A percentile compares a stretch with the other conserved stretches of the same genome.
Conservation (phyloP, 1,139 yeast genomes). For the Chernovozyma aurita region DNA sequence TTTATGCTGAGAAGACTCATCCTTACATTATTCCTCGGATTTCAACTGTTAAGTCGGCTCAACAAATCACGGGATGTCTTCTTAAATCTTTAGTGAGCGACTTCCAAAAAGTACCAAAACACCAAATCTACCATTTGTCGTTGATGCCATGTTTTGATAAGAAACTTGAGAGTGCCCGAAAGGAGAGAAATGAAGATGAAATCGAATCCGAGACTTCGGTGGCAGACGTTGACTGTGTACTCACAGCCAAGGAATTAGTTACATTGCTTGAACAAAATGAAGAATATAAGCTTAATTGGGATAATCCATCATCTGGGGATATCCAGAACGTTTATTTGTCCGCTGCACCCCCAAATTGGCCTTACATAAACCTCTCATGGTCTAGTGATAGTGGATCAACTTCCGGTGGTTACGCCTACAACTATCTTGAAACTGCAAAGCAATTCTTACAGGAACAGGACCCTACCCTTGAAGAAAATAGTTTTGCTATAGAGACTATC, state of each 20-base stretch:
- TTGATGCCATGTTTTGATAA: constrained; percentile 98
- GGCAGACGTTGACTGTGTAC: constrained; percentile 86
- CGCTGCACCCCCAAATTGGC: constrained; percentile 58
- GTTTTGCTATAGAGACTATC: constrained; percentile 19
- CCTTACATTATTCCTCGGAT: constrained; percentile 67
- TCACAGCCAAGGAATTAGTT: constrained; percentile 84
- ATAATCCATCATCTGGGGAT: constrained; percentile 11
- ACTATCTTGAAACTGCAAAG: constrained; percentile 45
- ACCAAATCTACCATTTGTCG: constrained; percentile 67
- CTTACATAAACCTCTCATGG: constrained; percentile 57
- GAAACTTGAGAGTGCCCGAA: constrained; percentile 89
- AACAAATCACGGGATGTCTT: constrained; percentile 83
- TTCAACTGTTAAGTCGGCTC: constrained; percentile 77
- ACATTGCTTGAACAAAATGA: constrained; percentile 57
- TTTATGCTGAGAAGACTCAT: constrained; percentile 94
- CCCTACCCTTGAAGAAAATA: constrained; percentile 9
- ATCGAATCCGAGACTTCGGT: constrained; percentile 21
- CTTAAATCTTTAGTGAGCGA: constrained; percentile 50
- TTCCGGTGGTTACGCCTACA: constrained; percentile 84
- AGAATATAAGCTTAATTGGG: constrained; percentile 3
- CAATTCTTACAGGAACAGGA: constrained; percentile 21
- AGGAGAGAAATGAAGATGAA: constrained; percentile 43
- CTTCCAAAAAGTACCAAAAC: constrained; percentile 8
- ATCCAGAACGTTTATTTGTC: constrained; percentile 19
- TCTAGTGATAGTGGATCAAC: constrained; percentile 70